Base-by-base conservation (phyloP, 2,329 filamentous ascomycete genomes). In the Sporothrix humicola region DNA sequence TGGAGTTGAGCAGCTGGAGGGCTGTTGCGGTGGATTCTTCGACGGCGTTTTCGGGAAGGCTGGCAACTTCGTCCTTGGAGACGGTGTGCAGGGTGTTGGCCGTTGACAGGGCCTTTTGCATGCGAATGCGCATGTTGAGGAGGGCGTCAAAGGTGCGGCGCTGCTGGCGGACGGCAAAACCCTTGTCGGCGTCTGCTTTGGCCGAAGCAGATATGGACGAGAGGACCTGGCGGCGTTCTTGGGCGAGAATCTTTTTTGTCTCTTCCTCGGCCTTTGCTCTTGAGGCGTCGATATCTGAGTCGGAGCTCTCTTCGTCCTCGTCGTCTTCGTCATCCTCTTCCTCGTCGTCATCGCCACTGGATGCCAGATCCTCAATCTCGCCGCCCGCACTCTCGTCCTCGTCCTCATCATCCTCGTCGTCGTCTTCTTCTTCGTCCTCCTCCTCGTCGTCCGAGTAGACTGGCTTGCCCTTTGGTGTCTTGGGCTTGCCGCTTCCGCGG, bases 21-120 rank as follows among this genome's bases (percentile, higher is more conserved):
- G 71, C 73, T 68, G 92, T 91, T 73, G 97, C 84, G 0, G 95
- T 95, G 0, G 95, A 95, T 46, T 91, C 89, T 82, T 98, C 95
- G 0, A 95, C 95, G n/a, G 66, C 65, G 12, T 31, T 26, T 44
- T 58, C 54, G 42, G 23, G 42, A 20, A 23, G 17, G 23, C 26
- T 37, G 31, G 92, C 80, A 48, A 82, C 82, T 56, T 84, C 79
- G 0, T 86, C 83, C 1, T 84, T 80, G 12, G 84, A 82, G 1
- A 87, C 77, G 0, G 84, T 79, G 17, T 87, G 81, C 56, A 97
- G 85, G 0, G 94, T 92, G 81, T 98, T 98, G 37, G 91, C 89
- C 0, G 93, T 91, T 17, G 96, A 88, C 15, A 99, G 83, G 1
- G 93, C 94, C 81, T 98, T 98, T 81, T 99, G 97, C 20, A 99